A percentile compares a stretch with the other conserved stretches of the same genome.
These are phyloP conservation scores for Acer negundo DNA, from an alignment of 345 rosid genomes.

Conservation along the genomic window DNA sequence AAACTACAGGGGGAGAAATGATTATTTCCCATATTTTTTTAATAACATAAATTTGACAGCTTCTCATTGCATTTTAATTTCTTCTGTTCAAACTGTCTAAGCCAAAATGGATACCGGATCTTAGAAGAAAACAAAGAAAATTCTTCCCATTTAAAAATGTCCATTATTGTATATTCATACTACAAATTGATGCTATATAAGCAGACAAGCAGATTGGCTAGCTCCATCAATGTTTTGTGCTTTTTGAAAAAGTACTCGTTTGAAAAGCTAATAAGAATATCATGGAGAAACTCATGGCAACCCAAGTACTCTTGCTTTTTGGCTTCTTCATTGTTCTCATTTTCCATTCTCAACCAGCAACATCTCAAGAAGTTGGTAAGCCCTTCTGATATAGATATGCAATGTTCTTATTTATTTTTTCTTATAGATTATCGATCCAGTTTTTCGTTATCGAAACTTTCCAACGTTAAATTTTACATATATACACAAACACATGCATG, in stretches of 20 bases:
- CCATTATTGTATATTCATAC: background rate
- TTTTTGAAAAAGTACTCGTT: background rate
- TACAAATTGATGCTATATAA: constrained; percentile 3
- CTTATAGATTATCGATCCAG: too few relatives aligned
- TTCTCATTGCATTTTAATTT: background rate
- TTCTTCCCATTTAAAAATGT: background rate
- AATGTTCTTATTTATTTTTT: too few relatives aligned
- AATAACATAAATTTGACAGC: background rate
- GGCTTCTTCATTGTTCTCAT: constrained; percentile 28
- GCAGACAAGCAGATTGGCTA: background rate
- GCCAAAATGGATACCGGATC: background rate
- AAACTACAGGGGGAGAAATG: too few relatives aligned
- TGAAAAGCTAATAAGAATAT: background rate
- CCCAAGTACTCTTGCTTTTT: constrained; percentile 20
- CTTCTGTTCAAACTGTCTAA: constrained; percentile 12
- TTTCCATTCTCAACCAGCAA: constrained; percentile 9
- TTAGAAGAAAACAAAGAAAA: background rate
- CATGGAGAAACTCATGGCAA: constrained; percentile 29
- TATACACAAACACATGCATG: background rate
- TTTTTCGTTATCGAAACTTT: too few relatives aligned
- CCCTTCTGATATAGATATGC: too few relatives aligned
- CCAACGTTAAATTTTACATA: too few relatives aligned
- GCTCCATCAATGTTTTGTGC: background rate
- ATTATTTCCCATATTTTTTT: too few relatives aligned
- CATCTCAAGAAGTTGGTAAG: constrained; percentile 50